These are phyloP conservation scores for Fusarium neocosmosporiellum DNA, from an alignment of 2,329 filamentous ascomycete species.

Conservation along the genomic window DNA sequence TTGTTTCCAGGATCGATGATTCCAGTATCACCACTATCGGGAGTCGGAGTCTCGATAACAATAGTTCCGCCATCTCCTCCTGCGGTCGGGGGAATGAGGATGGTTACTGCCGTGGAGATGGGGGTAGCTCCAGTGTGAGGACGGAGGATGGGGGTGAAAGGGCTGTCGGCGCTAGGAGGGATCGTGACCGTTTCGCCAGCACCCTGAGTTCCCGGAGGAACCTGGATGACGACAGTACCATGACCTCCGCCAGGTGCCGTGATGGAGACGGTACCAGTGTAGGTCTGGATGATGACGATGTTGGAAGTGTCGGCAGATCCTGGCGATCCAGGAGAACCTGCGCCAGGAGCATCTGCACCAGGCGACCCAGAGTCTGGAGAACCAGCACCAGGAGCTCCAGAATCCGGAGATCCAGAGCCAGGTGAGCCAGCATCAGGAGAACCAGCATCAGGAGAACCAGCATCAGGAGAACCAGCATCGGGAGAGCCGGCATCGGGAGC, in stretches of 20 bases:
- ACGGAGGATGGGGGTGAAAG: conserved; percentile 27
- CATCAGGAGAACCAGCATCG: not conserved
- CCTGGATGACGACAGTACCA: conserved; percentile 31
- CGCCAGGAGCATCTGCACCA: not conserved
- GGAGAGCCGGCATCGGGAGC: not conserved
- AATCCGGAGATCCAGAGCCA: not conserved
- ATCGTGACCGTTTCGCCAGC: conserved; percentile 25
- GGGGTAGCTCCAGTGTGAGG: conserved; percentile 17
- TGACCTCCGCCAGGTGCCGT: conserved; percentile 10
- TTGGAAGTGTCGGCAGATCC: conserved; percentile 12
- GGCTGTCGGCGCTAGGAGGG: conserved; percentile 24
- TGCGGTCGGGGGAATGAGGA: conserved; percentile 24
- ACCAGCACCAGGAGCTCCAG: not conserved
- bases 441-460: not conserved
- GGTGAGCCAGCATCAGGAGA: not conserved
- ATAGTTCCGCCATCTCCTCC: conserved; percentile 24
- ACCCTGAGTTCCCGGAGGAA: conserved; percentile 22
- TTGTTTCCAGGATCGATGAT: not conserved
- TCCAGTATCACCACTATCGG: not conserved
- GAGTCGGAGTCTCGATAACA: conserved; percentile 28
- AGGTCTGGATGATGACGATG: conserved; percentile 29
- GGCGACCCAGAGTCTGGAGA: not conserved
- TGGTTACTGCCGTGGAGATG: conserved; percentile 28
- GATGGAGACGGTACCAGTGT: conserved; percentile 28
- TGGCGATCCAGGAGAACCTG: not conserved